Evolutionary conservation across 2,329 filamentous ascomycete species (phyloP).

Genomic region (Bipolaris oryzae): DNA sequence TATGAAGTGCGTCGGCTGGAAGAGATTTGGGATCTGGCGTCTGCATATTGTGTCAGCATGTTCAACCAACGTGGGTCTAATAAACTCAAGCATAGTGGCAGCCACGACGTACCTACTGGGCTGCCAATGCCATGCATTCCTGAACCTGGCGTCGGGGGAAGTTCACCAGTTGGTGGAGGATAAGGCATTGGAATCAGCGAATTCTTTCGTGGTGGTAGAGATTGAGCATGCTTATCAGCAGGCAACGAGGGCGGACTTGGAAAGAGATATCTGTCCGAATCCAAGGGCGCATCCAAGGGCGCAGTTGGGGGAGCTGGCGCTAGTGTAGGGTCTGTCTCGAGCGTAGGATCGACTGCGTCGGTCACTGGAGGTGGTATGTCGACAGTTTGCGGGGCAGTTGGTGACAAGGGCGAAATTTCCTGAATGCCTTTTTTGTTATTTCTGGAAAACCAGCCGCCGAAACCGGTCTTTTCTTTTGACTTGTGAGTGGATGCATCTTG

Average conservation of each 20-base stretch:
- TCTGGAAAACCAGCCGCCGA: conserved; percentile 31
- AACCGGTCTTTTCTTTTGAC: conserved; percentile 18
- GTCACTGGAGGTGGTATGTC: conserved; percentile 7
- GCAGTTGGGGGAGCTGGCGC: conserved; percentile 22
- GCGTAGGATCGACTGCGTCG: neutral
- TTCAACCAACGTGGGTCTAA: neutral
- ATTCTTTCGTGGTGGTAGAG: conserved; percentile 19
- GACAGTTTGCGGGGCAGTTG: conserved; percentile 19
- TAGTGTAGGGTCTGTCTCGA: conserved; percentile 11
- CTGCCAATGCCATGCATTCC: conserved; percentile 8
- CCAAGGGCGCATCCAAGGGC: conserved; percentile 8
- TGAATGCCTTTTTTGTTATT: conserved; percentile 31
- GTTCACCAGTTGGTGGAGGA: conserved; percentile 24
- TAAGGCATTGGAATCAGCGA: conserved; percentile 21
- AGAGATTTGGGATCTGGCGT: conserved; percentile 24
- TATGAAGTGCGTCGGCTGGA: conserved; percentile 26
- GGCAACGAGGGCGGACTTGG: conserved; percentile 8
- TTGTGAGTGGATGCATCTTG: conserved; percentile 13
- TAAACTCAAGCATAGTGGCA: neutral
- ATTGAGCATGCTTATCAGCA: conserved; percentile 9
- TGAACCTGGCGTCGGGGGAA: conserved; percentile 25
- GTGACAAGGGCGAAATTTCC: conserved; percentile 27
- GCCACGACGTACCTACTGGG: conserved; percentile 26
- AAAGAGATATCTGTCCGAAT: conserved; percentile 1
- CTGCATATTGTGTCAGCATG: conserved; percentile 15